Evolutionary conservation across 2,329 filamentous ascomycete genomes (phyloP), one percentile per base, ranked within the genome.

Genomic region (Microdochium nivale): DNA sequence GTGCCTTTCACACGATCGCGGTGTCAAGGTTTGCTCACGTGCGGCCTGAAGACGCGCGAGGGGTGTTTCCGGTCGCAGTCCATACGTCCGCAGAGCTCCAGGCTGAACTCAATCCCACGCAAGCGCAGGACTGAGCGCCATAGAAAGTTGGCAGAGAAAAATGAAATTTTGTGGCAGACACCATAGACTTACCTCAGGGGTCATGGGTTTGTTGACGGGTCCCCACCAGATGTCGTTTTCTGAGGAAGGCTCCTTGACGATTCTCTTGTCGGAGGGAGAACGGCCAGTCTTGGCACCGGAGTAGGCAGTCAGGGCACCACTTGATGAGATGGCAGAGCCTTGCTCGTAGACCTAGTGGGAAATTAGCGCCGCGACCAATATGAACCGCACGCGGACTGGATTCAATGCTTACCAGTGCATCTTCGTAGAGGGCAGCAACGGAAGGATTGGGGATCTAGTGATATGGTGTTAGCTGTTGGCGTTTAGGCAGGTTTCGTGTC

Each of bases 121-220:
- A 30, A 5, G 27, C 27, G 11, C 27, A 30, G 27, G 5, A 5
- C 27, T 5, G 27, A 30, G n/a, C n/a, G n/a, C n/a, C 27, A 11
- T 30, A 30, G 11, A 5, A 11, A 11, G 49, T 46, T 58, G 54
- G 50, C 50, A 54, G 40, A 51, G 48, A 54, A 52, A 35, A 51
- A 49, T 51, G 33, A 53, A 52, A 44, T 49, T 24, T 23, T 33
- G 49, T 10, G 21, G 51, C 8, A 14, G 13, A 54, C n/a, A 50
- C 30, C 19, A 35, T 60, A 49, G 47, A 76, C 88, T 84, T 86
- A 97, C 94, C 72, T 97, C 91, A 63, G 90, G 83, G 61, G 83
- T 86, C 94, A 99, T 99, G 68, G 92, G 88, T 83, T 97, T 97
- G 81, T 99, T 99, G 62, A 99, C 94, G 52, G 94, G 92, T 65